Evolutionary conservation across 2,329 filamentous ascomycete genomes (phyloP), one percentile per base, ranked within the genome.

Genomic region (Colletotrichum lentis): DNA sequence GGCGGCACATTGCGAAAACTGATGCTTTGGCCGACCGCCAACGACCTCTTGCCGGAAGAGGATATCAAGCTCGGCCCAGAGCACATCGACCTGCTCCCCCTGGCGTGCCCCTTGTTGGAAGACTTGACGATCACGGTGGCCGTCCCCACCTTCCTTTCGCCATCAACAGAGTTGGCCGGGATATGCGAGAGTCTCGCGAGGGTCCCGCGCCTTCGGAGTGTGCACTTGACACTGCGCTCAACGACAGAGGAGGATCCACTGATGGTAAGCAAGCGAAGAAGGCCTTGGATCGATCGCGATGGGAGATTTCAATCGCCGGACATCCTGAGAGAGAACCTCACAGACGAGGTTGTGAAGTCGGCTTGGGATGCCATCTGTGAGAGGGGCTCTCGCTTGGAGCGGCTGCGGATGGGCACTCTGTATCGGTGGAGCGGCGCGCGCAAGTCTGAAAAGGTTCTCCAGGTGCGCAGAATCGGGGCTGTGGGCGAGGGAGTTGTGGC

Each of bases 321-420:
- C 2, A 52, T 27, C 10, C 37, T 37, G 22, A 16, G 18, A 22
- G 57, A 50, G 11, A n/a, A 39, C 8, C 31, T 59, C 14, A 49
- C 44, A 59, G 14, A 22, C 16, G 47, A 41, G 6, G 20, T 44
- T 22, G 47, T 43, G 47, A 62, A 39, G 24, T 31, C 18, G 18
- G 18, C 20, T 12, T 62, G 59, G 59, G 47, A 44, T 11, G 24
- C 59, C 5, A 62, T 62, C 39, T 54, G 59, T 31, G 24, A 35
- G 39, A 37, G n/a, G 12, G 59, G 59, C 24, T 62, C 46, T 50
- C 59, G 47, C 12, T 24, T 62, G 37, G 37, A 54, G 24, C 31
- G 35, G n/a, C 16, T 62, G 39, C 59, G 35, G 59, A 22, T 62
- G 14, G 44, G 54, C 3, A 54, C 57, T 43, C 37, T 60, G 8